phyloP scores from a whole-genome alignment of 768 basidiomycete species.

The Lepiota venenata region DNA sequence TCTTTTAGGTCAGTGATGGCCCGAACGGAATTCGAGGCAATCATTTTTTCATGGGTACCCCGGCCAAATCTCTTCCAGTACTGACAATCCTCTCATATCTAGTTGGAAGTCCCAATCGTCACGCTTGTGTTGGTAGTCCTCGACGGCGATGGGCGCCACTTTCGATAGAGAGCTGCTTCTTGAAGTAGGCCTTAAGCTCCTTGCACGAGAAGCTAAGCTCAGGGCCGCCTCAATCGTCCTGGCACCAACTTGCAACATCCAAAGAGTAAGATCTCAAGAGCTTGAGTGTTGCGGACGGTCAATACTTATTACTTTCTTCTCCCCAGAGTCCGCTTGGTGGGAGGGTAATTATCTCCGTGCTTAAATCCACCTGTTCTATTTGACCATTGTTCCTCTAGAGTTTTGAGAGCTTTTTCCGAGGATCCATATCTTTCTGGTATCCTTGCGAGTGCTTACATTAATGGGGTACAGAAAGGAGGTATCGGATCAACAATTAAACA shows the following conservation, averaged over 20 bases:
- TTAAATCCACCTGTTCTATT: neutral
- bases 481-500: conserved; percentile 81
- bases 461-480: conserved; percentile 72
- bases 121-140: conserved; percentile 33
- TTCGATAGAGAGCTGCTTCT: conserved; percentile 67
- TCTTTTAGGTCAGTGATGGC: conserved; percentile 70
- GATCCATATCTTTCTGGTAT: conserved; percentile 73
- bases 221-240: conserved; percentile 66
- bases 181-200: conserved; percentile 56
- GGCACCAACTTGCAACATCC: conserved; percentile 84
- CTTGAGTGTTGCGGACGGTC: neutral
- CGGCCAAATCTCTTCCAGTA: conserved; percentile 74
- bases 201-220: conserved; percentile 71
- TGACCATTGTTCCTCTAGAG: conserved; percentile 36
- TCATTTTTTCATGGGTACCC: conserved; percentile 79
- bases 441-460: conserved; percentile 70
- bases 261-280: conserved; percentile 52
- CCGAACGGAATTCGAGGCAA: conserved; percentile 75
- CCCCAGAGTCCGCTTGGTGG: conserved; percentile 67
- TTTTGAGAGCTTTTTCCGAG: conserved; percentile 79
- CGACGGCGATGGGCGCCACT: conserved; percentile 74
- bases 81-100: neutral
- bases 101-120: neutral
- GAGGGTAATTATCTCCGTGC: conserved; percentile 35
- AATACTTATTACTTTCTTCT: conserved; percentile 2